phyloP scores from a whole-genome alignment of 495 filamentous ascomycete genomes.

The Friedmanniomyces endolithicus region DNA sequence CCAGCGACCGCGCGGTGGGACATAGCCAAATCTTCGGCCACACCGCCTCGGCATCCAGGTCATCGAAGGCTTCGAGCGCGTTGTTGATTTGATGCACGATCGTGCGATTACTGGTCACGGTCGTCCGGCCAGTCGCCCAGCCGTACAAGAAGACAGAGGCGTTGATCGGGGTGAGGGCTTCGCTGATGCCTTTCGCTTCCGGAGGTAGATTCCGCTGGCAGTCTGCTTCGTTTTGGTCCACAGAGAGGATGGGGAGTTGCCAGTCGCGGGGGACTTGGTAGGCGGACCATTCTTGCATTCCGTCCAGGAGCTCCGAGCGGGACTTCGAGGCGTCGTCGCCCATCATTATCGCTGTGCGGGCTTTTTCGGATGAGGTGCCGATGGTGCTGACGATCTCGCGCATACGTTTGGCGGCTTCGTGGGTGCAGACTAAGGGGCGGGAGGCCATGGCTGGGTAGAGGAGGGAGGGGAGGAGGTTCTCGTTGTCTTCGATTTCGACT shows the following conservation, averaged over 20 bases:
- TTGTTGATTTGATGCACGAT: slow-evolving; percentile 52
- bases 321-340: slow-evolving; percentile 26
- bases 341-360: slow-evolving; percentile 44
- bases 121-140: slow-evolving; percentile 48
- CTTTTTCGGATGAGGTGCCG: slow-evolving; percentile 50
- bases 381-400: slow-evolving; percentile 54
- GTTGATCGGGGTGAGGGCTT: slow-evolving; percentile 48
- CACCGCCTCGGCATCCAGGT: slow-evolving; percentile 28
- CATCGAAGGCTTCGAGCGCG: slow-evolving; percentile 31
- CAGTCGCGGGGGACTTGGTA: slow-evolving; percentile 38
- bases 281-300: slow-evolving; percentile 39
- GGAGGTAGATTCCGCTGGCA: slow-evolving; percentile 10
- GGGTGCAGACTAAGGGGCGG: slow-evolving; percentile 47
- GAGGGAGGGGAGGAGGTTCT: slow-evolving; percentile 46
- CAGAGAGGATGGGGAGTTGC: slow-evolving; percentile 40
- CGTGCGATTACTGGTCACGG: slow-evolving; percentile 53
- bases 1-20: slow-evolving; percentile 18
- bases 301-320: slow-evolving; percentile 27
- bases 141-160: slow-evolving; percentile 53
- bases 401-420: slow-evolving; percentile 50
- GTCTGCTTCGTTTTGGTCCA: slow-evolving; percentile 26
- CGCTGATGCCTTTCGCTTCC: slow-evolving; percentile 15
- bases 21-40: slow-evolving; percentile 20
- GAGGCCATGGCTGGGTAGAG: slow-evolving; percentile 51
- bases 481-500: slow-evolving; percentile 49